Percentiles rank a stretch among this genome's conserved stretches.
Evolutionary conservation across 169 alveolate species (phyloP).

Genomic region (Eimeria tenella): DNA sequence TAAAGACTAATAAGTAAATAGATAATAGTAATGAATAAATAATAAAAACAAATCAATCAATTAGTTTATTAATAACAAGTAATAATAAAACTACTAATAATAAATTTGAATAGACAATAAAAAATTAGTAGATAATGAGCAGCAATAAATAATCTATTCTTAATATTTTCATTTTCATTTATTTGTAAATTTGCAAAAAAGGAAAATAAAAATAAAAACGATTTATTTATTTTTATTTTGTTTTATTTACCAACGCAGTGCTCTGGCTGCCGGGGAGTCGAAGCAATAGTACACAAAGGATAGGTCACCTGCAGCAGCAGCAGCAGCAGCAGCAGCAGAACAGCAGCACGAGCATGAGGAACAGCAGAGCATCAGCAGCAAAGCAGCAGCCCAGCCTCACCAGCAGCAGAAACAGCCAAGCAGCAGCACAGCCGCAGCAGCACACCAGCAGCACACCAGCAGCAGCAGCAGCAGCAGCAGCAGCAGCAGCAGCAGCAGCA

Average conservation of each 20-base stretch:
- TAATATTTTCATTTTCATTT: too few species aligned
- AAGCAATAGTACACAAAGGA: slow-evolving; percentile 99
- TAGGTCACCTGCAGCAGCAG: slow-evolving; percentile 80
- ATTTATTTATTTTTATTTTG: too few species aligned
- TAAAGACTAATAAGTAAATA: background rate
- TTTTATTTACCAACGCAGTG: slow-evolving; percentile 95
- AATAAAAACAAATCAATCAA: too few species aligned
- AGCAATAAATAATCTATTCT: too few species aligned
- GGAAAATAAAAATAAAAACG: background rate
- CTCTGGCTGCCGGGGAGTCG: slow-evolving; percentile 98
- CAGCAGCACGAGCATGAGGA: too few species aligned
- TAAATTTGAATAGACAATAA: too few species aligned
- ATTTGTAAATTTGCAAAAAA: background rate
- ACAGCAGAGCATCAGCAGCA: background rate
- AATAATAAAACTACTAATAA: too few species aligned
- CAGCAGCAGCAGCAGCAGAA: background rate
- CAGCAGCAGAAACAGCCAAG: too few species aligned
- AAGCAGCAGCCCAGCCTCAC: background rate
- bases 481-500: background rate
- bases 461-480: background rate
- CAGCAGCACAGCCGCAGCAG: too few species aligned
- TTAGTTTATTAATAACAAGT: too few species aligned
- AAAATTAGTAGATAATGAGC: too few species aligned
- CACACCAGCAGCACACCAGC: background rate
- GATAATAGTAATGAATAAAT: too few species aligned